Percentiles rank a stretch among this genome's conserved stretches.
phyloP scores from a whole-genome alignment of 1,139 yeast species.

The Geotrichum reessii region DNA sequence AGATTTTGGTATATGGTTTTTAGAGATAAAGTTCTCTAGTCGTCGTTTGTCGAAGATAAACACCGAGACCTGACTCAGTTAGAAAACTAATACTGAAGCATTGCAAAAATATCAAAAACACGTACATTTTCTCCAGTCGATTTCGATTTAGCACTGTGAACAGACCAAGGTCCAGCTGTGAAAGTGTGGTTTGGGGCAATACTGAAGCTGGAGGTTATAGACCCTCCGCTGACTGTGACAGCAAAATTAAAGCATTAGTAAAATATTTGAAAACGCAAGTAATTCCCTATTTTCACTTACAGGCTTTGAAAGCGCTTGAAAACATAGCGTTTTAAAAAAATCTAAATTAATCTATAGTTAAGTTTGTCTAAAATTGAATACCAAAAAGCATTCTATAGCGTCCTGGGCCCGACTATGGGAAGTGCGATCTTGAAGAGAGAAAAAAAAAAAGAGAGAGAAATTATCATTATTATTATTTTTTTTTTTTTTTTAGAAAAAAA shows the following conservation, averaged over 20 bases:
- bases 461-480: no score
- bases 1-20: conserved; percentile 43
- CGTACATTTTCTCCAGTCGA: conserved; percentile 34
- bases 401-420: neutral
- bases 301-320: conserved; percentile 27
- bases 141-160: conserved; percentile 75
- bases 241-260: conserved; percentile 48
- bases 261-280: neutral
- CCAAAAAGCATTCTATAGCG: neutral
- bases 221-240: conserved; percentile 36
- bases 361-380: neutral
- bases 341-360: conserved; percentile 72
- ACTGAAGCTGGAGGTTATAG: conserved; percentile 63
- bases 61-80: conserved; percentile 52
- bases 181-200: conserved; percentile 72
- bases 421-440: neutral
- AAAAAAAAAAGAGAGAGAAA: neutral
- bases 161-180: conserved; percentile 76
- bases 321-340: conserved; percentile 39
- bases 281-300: conserved; percentile 44
- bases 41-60: conserved; percentile 82
- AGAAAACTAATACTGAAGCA: conserved; percentile 11
- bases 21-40: conserved; percentile 52
- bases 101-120: conserved; percentile 13
- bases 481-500: neutral